These are phyloP conservation scores for Crotalaria pallida DNA, from an alignment of 306 rosid species.

Conservation along the genomic window DNA sequence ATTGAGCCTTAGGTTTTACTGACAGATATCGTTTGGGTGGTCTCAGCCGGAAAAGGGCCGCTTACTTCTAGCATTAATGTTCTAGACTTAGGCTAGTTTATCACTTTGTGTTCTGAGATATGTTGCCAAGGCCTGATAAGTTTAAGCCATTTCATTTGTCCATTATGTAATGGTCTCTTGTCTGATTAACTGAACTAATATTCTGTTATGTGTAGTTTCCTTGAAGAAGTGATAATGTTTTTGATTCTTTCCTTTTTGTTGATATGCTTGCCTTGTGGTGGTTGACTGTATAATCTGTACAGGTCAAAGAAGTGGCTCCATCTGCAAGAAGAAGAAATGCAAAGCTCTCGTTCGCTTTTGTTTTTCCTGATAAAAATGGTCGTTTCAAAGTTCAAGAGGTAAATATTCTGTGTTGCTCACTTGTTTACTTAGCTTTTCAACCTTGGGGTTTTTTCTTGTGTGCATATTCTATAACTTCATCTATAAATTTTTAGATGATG, in stretches of 20 bases:
- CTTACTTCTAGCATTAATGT: not conserved
- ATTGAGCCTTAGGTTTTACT: not conserved
- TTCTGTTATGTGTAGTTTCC: not conserved
- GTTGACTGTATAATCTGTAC: slow-evolving; percentile 18
- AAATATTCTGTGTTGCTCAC: not conserved
- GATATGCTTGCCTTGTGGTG: not conserved
- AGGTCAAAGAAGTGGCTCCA: slow-evolving; percentile 97
- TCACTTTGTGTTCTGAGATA: not conserved
- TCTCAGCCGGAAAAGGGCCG: not conserved
- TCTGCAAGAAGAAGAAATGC: slow-evolving; percentile 90
- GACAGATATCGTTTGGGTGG: not conserved
- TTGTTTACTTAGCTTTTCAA: not conserved
- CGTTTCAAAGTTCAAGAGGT: slow-evolving; percentile 82
- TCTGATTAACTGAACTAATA: not conserved
- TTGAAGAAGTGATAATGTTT: not conserved
- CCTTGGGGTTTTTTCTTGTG: not conserved
- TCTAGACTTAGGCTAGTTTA: not conserved
- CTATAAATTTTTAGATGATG: not conserved
- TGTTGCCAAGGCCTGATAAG: not conserved
- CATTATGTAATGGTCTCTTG: not conserved
- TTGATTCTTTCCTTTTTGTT: not conserved
- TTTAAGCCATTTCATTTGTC: not conserved
- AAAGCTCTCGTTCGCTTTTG: slow-evolving; percentile 87
- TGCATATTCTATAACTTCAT: not conserved
- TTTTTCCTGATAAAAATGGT: slow-evolving; percentile 86